Conservation (phyloP, 2,329 filamentous ascomycete species). For the Leptographium galeiforme region DNA sequence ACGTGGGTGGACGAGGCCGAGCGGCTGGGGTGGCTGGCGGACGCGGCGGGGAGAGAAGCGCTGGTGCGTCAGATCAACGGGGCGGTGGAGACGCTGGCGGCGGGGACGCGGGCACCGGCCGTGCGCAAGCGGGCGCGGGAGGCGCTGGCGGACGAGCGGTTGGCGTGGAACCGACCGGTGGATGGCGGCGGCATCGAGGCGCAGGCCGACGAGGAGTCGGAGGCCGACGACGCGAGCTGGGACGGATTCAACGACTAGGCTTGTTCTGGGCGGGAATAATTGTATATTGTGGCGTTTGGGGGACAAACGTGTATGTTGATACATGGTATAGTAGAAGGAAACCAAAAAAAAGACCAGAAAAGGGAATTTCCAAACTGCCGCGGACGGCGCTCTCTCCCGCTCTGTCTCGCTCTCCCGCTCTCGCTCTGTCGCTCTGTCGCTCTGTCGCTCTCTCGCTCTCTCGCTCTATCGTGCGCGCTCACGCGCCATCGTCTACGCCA, state of each 20-base stretch:
- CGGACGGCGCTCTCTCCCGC: no score
- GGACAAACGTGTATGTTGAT: neutral
- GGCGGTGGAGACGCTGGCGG: slow-evolving; percentile 42
- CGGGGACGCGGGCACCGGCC: slow-evolving; percentile 51
- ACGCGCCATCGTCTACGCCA: no score
- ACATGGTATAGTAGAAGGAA: neutral
- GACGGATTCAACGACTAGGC: slow-evolving; percentile 46
- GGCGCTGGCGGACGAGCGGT: slow-evolving; percentile 57
- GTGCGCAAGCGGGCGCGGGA: slow-evolving; percentile 59
- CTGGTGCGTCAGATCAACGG: slow-evolving; percentile 40
- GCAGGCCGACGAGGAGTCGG: slow-evolving; percentile 21
- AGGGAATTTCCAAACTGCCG: neutral
- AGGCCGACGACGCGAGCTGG: slow-evolving; percentile 40
- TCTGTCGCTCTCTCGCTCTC: no score
- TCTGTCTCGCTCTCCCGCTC: no score
- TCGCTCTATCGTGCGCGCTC: no score
- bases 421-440: neutral
- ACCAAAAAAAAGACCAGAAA: neutral
- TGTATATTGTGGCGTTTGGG: neutral
- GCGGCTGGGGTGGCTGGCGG: slow-evolving; percentile 20
- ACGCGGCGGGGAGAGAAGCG: slow-evolving; percentile 13
- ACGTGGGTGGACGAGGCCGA: slow-evolving; percentile 58
- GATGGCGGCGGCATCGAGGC: slow-evolving; percentile 12
- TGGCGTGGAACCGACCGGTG: slow-evolving; percentile 45
- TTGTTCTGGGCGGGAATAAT: neutral